Percentiles rank a stretch among this genome's conserved stretches.
Evolutionary conservation across 176 grass and related monocot genomes (phyloP).

Genomic region (Musa schizocarpa): DNA sequence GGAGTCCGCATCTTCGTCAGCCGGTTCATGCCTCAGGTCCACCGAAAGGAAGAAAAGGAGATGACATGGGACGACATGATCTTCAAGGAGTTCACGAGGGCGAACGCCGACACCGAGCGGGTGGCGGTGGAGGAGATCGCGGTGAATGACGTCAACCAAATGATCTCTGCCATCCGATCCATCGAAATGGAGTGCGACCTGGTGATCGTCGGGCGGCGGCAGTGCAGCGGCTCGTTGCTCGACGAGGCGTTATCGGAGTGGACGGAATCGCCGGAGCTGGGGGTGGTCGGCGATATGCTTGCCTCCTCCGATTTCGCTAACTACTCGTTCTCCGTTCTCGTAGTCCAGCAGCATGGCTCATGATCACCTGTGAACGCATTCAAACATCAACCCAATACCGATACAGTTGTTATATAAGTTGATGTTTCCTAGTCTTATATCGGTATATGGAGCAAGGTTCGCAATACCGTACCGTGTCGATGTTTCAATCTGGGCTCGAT

Average conservation of each 20-base stretch:
- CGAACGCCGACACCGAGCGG: constrained; percentile 35
- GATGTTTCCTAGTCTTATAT: too few species aligned
- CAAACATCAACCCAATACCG: too few species aligned
- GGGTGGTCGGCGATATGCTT: constrained; percentile 36
- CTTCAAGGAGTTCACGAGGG: constrained; percentile 54
- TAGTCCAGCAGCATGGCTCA: constrained; percentile 24
- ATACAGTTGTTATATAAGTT: too few species aligned
- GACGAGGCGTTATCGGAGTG: constrained; percentile 32
- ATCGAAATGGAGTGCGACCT: constrained; percentile 57
- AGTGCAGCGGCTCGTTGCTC: constrained; percentile 50
- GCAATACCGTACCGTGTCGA: too few species aligned
- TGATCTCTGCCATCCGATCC: constrained; percentile 38
- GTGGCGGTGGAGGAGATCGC: constrained; percentile 46
- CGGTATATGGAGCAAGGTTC: too few species aligned
- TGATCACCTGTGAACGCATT: background rate
- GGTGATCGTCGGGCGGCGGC: constrained; percentile 63
- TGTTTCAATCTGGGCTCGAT: too few species aligned
- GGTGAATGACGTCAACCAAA: constrained; percentile 67
- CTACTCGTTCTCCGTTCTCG: constrained; percentile 12
- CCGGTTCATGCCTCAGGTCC: constrained; percentile 46
- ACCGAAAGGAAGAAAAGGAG: constrained; percentile 41
- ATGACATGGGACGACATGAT: constrained; percentile 49
- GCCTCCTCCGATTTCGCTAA: constrained; percentile 24
- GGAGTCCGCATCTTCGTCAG: constrained; percentile 43
- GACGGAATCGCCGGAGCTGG: constrained; percentile 32